Evolutionary conservation across 768 basidiomycete genomes (phyloP).

Genomic region (Panaeolus papilionaceus): DNA sequence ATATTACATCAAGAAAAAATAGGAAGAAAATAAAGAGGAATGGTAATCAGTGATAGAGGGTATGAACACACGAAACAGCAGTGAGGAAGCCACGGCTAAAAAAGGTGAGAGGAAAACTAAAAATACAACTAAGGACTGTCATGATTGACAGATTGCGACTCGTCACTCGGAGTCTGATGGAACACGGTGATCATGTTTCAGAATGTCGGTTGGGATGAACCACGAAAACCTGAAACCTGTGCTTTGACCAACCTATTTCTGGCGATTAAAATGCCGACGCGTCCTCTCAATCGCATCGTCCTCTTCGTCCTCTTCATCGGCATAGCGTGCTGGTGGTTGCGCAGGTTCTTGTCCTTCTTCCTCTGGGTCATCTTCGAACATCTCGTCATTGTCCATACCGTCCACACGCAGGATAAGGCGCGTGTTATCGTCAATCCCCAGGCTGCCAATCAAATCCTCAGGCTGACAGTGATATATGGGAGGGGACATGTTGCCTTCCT

Average conservation of each 20-base stretch:
- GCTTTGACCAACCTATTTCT: neutral
- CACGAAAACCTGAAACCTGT: neutral
- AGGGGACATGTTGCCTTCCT: neutral
- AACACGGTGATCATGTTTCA: slow-evolving; percentile 4
- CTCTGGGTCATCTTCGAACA: slow-evolving; percentile 1
- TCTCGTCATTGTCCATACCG: neutral
- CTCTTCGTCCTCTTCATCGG: neutral
- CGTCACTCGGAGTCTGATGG: neutral
- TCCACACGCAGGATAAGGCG: neutral
- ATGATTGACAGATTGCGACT: neutral
- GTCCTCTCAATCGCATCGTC: neutral
- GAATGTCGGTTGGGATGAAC: neutral
- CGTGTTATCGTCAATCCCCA: neutral
- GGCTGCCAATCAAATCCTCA: neutral
- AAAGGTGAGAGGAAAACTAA: neutral
- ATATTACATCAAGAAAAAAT: neutral
- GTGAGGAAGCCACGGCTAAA: neutral
- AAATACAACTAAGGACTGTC: neutral
- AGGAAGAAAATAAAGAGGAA: neutral
- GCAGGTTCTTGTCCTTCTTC: neutral
- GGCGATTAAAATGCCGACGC: neutral
- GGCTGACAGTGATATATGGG: neutral
- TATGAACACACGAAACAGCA: neutral
- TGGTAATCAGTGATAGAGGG: neutral
- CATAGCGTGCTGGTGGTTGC: neutral